Base-by-base conservation (phyloP, 768 basidiomycete genomes). In the Psilocybe tampanensis region DNA sequence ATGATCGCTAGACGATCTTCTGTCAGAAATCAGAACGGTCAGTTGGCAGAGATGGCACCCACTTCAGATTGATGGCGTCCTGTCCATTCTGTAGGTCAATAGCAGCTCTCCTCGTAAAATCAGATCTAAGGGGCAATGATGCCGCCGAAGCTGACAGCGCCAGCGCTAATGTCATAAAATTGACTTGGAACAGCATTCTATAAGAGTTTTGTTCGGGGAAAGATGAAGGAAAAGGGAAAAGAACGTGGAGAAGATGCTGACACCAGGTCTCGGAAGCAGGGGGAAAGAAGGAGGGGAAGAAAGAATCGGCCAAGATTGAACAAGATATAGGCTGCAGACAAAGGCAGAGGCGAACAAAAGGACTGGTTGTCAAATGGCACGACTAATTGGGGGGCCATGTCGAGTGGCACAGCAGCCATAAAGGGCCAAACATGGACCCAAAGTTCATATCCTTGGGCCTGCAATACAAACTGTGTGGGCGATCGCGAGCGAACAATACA, bases 41-140 rank as follows among this genome's bases (percentile, higher is more conserved):
- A 44, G 19, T 19, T 22, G 21, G 12, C 17, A 29, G 23, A 36
- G 22, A 39, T 36, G 33, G 41, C n/a, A 66, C 73, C 33, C 33
- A 77, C 81, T 79, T 80, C 24, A 72, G 60, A 15, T 70, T 70
- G 55, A 79, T 71, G 44, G 76, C 76, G 54, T 72, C 76, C 52
- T 76, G 67, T 52, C 77, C 75, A 67, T 79, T 80, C 50, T 70
- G 69, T 39, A 75, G 65, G 54, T 62, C 58, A 52, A 75, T 74
- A 24, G 60, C 68, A 50, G 70, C 74, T 41, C 75, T 72, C 56
- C 64, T 66, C 33, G 64, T 71, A 19, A 58, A 43, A 47, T 56
- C 29, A 22, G 55, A 41, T 18, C 60, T 58, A 13, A 52, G 15
- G 26, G 47, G 56, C 54, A 72, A 67, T 4, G 76, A 77, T 34